Evolutionary conservation across 2,329 filamentous ascomycete species (phyloP).

Genomic region (Alternaria novae-zelandiae): DNA sequence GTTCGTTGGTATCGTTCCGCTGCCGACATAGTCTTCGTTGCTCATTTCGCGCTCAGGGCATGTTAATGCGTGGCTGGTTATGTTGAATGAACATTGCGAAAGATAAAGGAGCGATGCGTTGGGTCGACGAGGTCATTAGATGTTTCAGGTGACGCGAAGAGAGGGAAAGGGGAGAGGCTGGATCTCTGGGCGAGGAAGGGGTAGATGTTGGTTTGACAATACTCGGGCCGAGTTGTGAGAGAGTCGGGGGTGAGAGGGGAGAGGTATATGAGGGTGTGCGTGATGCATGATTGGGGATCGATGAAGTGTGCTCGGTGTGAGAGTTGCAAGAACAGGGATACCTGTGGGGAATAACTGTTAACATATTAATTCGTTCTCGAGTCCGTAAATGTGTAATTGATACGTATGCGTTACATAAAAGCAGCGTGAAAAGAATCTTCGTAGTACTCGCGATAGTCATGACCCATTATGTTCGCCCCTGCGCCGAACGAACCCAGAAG

Average conservation of each 20-base stretch:
- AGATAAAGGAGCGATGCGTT: neutral
- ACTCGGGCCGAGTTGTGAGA: neutral
- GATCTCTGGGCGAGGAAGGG: neutral
- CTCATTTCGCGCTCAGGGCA: no score
- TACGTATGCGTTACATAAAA: conserved; percentile 5
- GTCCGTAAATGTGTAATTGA: conserved; percentile 1
- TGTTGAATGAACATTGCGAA: neutral
- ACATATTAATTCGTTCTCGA: neutral
- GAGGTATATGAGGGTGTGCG: neutral
- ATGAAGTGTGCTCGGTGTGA: neutral
- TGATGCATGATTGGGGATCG: neutral
- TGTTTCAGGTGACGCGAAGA: neutral
- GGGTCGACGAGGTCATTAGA: neutral
- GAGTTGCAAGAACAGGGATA: rapidly evolving
- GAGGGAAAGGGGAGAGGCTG: neutral
- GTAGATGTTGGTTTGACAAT: neutral
- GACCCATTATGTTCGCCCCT: neutral
- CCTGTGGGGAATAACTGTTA: neutral
- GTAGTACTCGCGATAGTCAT: neutral
- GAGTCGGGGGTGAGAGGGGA: neutral
- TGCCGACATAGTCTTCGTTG: neutral
- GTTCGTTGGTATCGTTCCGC: neutral
- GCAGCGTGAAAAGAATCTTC: neutral
- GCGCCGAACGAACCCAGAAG: conserved; percentile 4
- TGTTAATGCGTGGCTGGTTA: rapidly evolving